These are phyloP conservation scores for Penicillium sp. DNA, from an alignment of 2,329 filamentous ascomycete species.

Conservation along the genomic window DNA sequence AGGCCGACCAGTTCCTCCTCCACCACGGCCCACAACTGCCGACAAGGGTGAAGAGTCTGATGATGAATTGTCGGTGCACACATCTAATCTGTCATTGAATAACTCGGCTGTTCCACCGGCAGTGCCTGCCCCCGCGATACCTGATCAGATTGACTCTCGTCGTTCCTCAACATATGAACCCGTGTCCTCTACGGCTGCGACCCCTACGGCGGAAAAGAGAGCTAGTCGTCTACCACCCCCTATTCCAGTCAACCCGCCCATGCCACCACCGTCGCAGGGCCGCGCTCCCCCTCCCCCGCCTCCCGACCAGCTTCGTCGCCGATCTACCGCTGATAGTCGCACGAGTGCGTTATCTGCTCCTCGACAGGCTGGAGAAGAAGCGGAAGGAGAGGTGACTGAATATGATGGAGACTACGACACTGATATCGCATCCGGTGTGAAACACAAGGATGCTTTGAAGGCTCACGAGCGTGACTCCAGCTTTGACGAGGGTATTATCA, in stretches of 20 bases:
- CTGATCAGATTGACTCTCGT: slow-evolving; percentile 39
- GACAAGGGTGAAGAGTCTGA: slow-evolving; percentile 82
- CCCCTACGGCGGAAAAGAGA: slow-evolving; percentile 37
- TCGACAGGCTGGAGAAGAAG: slow-evolving; percentile 54
- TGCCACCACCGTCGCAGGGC: slow-evolving; percentile 44
- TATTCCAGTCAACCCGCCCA: slow-evolving; percentile 39
- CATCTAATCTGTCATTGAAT: slow-evolving; percentile 43
- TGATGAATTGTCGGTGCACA: slow-evolving; percentile 69
- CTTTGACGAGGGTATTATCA: slow-evolving; percentile 62
- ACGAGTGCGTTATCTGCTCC: slow-evolving; percentile 40
- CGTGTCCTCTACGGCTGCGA: slow-evolving; percentile 41
- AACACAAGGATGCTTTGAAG: slow-evolving; percentile 89
- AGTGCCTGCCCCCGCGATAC: slow-evolving; percentile 43
- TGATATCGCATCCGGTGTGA: slow-evolving; percentile 90
- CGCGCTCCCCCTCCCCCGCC: slow-evolving; percentile 67
- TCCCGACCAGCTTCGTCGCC: slow-evolving; percentile 51
- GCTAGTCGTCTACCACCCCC: slow-evolving; percentile 44
- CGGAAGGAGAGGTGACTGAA: slow-evolving; percentile 79
- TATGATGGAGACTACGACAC: slow-evolving; percentile 99
- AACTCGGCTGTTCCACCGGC: slow-evolving; percentile 47
- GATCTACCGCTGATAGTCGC: slow-evolving; percentile 58
- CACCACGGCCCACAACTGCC: slow-evolving; percentile 58
- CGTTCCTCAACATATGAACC: slow-evolving; percentile 37
- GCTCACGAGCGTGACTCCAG: slow-evolving; percentile 75
- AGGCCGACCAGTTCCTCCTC: slow-evolving; percentile 63